These are phyloP conservation scores for Kockovaella imperatae DNA, from an alignment of 768 basidiomycete genomes.

Conservation along the genomic window DNA sequence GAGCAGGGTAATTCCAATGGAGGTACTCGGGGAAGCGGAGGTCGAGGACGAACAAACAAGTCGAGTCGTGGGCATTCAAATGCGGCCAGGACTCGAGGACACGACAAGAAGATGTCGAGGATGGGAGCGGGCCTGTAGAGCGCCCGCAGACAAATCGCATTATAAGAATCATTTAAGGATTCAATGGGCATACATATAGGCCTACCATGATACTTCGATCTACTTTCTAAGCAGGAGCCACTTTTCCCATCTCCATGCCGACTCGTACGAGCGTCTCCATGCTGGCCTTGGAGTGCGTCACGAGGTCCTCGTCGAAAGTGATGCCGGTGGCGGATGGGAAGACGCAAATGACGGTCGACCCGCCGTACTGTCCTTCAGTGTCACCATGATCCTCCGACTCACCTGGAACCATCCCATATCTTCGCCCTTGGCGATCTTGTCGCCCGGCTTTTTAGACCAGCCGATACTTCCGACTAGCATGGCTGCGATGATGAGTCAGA, in stretches of 20 bases:
- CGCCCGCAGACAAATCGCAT: too few relatives aligned
- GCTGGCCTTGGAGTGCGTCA: constrained; percentile 51
- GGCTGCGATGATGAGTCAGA: constrained; percentile 38
- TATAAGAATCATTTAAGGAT: constrained; percentile 3
- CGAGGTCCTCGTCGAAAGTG: constrained; percentile 54
- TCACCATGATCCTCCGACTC: constrained; percentile 39
- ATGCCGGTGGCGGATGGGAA: constrained; percentile 53
- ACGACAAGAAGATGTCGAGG: constrained; percentile 79
- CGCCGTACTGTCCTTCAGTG: constrained; percentile 58
- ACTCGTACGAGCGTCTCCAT: constrained; percentile 67
- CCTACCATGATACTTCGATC: neutral
- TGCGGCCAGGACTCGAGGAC: constrained; percentile 69
- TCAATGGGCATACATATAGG: neutral
- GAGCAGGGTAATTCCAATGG: too few relatives aligned
- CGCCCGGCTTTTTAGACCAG: constrained; percentile 52
- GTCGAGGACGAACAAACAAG: constrained; percentile 66
- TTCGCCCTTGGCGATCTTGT: constrained; percentile 48
- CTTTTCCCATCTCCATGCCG: constrained; percentile 44
- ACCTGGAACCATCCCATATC: constrained; percentile 56
- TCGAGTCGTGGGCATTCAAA: constrained; percentile 67
- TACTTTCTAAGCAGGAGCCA: neutral
- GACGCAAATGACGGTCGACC: constrained; percentile 60
- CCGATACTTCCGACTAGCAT: constrained; percentile 69
- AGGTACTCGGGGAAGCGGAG: constrained; percentile 46
- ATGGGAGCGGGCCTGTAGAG: constrained; percentile 48